phyloP scores from a whole-genome alignment of 1,139 yeast genomes.

The Suhomyces bolitotheri region DNA sequence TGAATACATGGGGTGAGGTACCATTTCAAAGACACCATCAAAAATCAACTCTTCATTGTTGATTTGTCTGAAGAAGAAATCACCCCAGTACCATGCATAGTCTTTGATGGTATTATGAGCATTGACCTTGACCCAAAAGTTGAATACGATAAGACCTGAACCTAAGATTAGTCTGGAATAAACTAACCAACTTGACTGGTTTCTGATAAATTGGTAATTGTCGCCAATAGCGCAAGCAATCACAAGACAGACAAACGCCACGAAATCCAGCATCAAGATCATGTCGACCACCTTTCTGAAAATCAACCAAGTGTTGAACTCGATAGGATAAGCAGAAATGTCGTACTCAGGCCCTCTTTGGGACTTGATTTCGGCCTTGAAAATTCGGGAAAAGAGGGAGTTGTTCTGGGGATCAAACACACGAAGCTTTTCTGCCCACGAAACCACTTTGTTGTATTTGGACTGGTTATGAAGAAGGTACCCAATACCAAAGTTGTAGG shows the following conservation, averaged over 20 bases:
- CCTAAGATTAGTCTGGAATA: conserved; percentile 46
- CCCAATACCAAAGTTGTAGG: conserved; percentile 82
- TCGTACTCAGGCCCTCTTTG: conserved; percentile 62
- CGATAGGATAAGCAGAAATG: conserved; percentile 59
- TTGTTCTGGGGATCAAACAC: conserved; percentile 38
- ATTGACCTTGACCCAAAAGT: conserved; percentile 83
- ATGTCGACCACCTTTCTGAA: conserved; percentile 81
- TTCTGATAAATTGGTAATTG: conserved; percentile 40
- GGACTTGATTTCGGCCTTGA: conserved; percentile 48
- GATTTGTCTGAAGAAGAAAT: conserved; percentile 80
- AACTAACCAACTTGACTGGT: conserved; percentile 39
- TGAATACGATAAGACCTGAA: conserved; percentile 58
- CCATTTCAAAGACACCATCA: conserved; percentile 89
- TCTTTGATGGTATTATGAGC: conserved; percentile 90
- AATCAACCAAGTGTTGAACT: conserved; percentile 80
- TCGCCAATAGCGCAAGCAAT: conserved; percentile 51
- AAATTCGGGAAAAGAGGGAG: conserved; percentile 39
- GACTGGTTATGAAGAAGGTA: conserved; percentile 69
- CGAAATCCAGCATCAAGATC: conserved; percentile 83
- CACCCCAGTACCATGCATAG: conserved; percentile 97
- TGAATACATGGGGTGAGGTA: conserved; percentile 94
- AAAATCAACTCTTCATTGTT: conserved; percentile 74
- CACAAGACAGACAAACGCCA: conserved; percentile 72
- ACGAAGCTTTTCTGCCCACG: conserved; percentile 50
- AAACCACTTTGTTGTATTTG: conserved; percentile 54